A percentile compares a stretch with the other conserved stretches of the same genome.
phyloP scores from a whole-genome alignment of 139 green algal genomes.

The Gonium pectorale region DNA sequence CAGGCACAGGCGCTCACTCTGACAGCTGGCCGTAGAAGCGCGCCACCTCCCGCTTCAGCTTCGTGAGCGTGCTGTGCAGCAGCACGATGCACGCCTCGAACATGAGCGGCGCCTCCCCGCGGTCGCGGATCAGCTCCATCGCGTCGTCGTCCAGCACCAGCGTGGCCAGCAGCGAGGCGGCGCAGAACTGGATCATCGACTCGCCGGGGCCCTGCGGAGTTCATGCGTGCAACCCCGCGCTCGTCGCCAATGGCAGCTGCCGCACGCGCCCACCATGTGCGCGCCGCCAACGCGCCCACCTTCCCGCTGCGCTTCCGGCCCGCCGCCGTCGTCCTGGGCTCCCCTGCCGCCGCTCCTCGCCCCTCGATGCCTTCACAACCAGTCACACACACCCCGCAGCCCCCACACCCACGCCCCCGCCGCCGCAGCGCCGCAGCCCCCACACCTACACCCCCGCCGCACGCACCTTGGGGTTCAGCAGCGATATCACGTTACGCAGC shows the following conservation, averaged over 20 bases:
- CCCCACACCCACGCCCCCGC: no score
- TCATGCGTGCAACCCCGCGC: not conserved
- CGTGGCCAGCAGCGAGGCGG: constrained; percentile 77
- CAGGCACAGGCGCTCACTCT: not conserved
- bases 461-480: constrained; percentile 54
- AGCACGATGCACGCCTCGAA: constrained; percentile 67
- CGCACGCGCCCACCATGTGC: no score
- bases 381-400: no score
- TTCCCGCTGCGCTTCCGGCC: no score
- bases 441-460: no score
- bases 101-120: constrained; percentile 61
- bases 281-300: no score
- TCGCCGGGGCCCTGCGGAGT: constrained; percentile 48
- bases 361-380: no score
- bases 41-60: constrained; percentile 57
- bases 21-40: constrained; percentile 45
- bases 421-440: no score
- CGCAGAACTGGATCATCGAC: constrained; percentile 74
- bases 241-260: no score
- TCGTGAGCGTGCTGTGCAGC: constrained; percentile 56
- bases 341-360: no score
- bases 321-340: no score
- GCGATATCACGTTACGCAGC: constrained; percentile 49
- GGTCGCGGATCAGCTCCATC: constrained; percentile 71
- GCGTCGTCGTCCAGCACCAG: constrained; percentile 81